These are phyloP conservation scores for Corymbia maculata DNA, from an alignment of 345 rosid genomes.

Conservation along the genomic window DNA sequence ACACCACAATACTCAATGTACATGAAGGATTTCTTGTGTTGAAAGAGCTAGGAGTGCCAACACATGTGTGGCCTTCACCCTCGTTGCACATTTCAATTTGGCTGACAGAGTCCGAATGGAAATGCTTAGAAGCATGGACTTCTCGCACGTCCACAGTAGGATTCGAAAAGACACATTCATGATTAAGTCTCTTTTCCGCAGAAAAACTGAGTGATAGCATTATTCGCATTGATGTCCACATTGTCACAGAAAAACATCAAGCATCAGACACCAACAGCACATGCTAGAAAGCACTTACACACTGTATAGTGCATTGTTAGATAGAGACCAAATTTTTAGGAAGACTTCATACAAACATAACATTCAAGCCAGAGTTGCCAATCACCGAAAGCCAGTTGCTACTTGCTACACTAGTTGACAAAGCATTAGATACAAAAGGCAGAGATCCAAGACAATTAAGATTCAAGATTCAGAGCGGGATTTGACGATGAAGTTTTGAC, in stretches of 20 bases:
- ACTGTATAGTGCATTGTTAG: not conserved
- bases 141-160: not conserved
- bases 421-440: not conserved
- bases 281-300: not conserved
- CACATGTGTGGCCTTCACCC: not conserved
- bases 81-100: not conserved
- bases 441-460: not conserved
- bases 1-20: not conserved
- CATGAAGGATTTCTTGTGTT: not conserved
- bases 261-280: not conserved
- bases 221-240: not conserved
- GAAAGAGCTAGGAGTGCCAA: not conserved
- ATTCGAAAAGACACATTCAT: not conserved
- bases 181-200: not conserved
- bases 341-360: not conserved
- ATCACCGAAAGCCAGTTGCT: not conserved
- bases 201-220: not conserved
- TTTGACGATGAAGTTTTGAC: constrained; percentile 87
- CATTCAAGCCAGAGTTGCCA: not conserved
- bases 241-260: not conserved
- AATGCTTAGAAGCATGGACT: not conserved
- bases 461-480: constrained; percentile 10
- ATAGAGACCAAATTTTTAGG: not conserved
- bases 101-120: not conserved
- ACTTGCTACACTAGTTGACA: not conserved